Evolutionary conservation across 2,329 filamentous ascomycete species (phyloP).

Genomic region (Helminthosporium solani): DNA sequence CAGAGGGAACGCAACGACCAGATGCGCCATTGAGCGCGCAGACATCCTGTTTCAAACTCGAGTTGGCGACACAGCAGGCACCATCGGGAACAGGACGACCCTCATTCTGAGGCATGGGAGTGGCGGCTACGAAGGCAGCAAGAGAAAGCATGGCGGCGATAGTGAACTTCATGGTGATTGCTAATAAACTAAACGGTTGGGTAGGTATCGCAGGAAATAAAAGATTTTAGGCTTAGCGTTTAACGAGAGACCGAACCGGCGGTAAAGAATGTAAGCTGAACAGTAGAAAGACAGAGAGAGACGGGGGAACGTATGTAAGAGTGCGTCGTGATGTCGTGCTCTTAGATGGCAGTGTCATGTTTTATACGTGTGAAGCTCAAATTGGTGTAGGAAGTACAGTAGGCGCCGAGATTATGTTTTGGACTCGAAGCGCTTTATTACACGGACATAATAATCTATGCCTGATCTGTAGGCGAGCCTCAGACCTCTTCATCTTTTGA

Average conservation of each 20-base stretch:
- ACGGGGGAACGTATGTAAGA: background rate
- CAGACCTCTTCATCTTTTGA: background rate
- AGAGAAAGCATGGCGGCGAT: constrained; percentile 20
- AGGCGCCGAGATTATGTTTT: background rate
- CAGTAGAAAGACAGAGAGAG: background rate
- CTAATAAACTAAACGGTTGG: background rate
- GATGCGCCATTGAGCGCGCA: constrained; percentile 30
- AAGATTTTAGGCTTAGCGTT: constrained; percentile 1
- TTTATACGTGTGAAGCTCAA: constrained; percentile 1
- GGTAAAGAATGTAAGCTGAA: constrained; percentile 2
- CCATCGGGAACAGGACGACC: constrained; percentile 27
- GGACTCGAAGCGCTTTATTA: background rate
- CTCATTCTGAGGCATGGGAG: constrained; percentile 22
- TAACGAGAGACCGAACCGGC: constrained; percentile 17
- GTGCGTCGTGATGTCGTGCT: background rate
- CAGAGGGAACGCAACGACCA: constrained; percentile 30
- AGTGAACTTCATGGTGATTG: constrained; percentile 24
- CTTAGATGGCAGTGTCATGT: background rate
- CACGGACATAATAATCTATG: background rate
- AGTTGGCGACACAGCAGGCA: constrained; percentile 27
- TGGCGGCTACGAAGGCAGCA: constrained; percentile 20
- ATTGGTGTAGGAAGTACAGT: background rate
- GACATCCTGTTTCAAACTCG: constrained; percentile 34
- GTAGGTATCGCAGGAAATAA: background rate
- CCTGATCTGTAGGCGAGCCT: background rate